Conservation (phyloP, 805 yeast genomes). For the Saccharomycopsis selenospora region DNA sequence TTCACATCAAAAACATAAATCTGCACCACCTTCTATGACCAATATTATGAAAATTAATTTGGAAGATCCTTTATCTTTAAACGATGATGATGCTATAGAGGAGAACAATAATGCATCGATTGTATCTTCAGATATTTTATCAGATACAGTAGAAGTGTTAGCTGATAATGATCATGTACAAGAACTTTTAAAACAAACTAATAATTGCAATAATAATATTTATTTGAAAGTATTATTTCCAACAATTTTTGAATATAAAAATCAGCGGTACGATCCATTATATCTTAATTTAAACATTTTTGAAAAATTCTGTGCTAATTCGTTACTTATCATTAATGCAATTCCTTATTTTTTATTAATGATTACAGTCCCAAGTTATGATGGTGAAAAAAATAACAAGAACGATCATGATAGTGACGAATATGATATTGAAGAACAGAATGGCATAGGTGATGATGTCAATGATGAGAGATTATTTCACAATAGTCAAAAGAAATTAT, state of each 20-base stretch:
- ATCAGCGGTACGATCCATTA: neutral
- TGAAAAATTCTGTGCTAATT: constrained; percentile 3
- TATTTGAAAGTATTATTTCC: neutral
- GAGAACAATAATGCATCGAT: neutral
- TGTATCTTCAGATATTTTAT: too few relatives aligned
- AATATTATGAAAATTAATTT: neutral
- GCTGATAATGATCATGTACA: neutral
- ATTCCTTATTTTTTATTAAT: constrained; percentile 14
- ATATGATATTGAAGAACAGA: neutral
- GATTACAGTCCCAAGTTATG: constrained; percentile 10
- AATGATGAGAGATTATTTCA: neutral
- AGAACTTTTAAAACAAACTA: neutral
- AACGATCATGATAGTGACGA: neutral
- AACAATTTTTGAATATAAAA: neutral
- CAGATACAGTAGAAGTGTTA: neutral
- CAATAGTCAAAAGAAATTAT: constrained; percentile 2
- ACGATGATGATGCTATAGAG: neutral
- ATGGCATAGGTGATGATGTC: neutral
- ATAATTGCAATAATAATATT: neutral
- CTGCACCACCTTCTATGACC: neutral
- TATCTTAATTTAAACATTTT: neutral
- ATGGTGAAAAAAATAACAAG: neutral
- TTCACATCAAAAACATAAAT: neutral
- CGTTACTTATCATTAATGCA: constrained; percentile 1
- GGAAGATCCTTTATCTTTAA: neutral